These are phyloP conservation scores for Heliamphora exappendiculata DNA, from an alignment of 148 eudicot genomes.

Conservation along the genomic window DNA sequence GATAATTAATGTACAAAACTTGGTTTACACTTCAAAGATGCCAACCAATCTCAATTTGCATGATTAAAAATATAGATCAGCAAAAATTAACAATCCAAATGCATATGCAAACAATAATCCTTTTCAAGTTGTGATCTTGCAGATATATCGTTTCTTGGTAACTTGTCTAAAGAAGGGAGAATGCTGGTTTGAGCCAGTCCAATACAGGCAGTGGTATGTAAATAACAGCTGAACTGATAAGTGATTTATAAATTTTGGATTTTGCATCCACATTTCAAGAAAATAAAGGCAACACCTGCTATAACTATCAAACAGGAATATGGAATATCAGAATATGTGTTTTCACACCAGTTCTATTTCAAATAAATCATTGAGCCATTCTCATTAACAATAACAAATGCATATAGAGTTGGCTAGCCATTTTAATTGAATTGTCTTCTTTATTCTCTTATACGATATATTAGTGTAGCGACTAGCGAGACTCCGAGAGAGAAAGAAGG, in stretches of 20 bases:
- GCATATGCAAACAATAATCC: neutral
- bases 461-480: too few relatives aligned
- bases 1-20: neutral
- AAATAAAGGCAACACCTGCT: neutral
- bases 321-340: neutral
- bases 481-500: too few relatives aligned
- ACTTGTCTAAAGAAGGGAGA: neutral
- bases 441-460: too few relatives aligned
- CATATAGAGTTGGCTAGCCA: too few relatives aligned
- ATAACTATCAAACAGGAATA: neutral
- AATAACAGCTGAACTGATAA: neutral
- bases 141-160: neutral
- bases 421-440: too few relatives aligned
- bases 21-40: neutral
- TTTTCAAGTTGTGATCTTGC: neutral
- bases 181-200: neutral
- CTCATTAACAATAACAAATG: neutral
- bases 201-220: neutral
- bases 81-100: constrained; percentile 2
- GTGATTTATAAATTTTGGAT: neutral
- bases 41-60: neutral
- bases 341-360: neutral
- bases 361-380: neutral
- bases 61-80: neutral
- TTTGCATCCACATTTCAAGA: neutral